Base-by-base conservation (phyloP, 2,329 filamentous ascomycete genomes). In the Gaeumannomyces tritici region DNA sequence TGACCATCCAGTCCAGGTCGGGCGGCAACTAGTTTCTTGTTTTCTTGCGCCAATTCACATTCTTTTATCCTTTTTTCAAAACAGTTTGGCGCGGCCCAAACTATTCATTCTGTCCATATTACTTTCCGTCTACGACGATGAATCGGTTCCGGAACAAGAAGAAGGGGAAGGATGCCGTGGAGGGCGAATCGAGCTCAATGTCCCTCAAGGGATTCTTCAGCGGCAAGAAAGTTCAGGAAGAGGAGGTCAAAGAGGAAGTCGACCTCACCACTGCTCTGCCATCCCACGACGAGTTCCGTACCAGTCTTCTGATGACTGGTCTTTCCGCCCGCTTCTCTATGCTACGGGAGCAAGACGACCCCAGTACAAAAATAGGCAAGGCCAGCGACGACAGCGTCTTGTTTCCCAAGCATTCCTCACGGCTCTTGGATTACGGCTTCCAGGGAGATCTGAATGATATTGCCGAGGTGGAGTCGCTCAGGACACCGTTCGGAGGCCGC, bases 281-380 rank as follows among this genome's bases (percentile, higher is more conserved):
- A 1, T 82, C 92, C 0, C 87, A 79, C 58, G 91, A 98, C 74
- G 89, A 98, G 71, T 98, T 99, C 74, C 86, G 95, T 63, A 99
- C 95, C 4, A 98, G 95, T 79, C 78, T 99, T 63, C 80, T 99
- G 65, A 96, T 99, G 93, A 93, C 91, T 0, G 93, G 93, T 55
- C 82, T 99, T 5, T 98, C 93, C 0, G 91, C 93, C 15, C 87
- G 95, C 8, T 99, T 99, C 74, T 98, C 93, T 68, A 98, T 98
- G 93, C 79, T 98, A 35, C 83, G 91, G 69, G 93, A 97, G 74
- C 93, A 97, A 73, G 93, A 97, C 72, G 92, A 97, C 70, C 93
- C 93, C 1, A 88, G 80, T 65, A 93, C 91, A 2, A 89, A 92
- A 73, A 83, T 97, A 35, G 93, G 93, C 63, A 97, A 98, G 74